These are phyloP conservation scores for Diplodia mutila DNA, from an alignment of 2,329 filamentous ascomycete genomes.

Conservation along the genomic window DNA sequence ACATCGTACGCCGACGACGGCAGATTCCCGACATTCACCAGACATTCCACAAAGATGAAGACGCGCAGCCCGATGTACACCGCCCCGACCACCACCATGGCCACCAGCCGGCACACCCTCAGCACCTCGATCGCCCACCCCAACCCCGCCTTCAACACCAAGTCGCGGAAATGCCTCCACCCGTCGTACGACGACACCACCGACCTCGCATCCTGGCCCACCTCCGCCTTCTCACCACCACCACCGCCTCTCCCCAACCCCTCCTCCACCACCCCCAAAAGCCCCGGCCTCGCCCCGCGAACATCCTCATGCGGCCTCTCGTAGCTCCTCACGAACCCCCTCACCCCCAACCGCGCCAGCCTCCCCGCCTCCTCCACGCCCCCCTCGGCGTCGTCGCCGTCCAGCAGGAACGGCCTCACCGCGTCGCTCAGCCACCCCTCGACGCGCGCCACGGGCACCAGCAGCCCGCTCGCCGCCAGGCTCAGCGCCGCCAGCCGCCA, in stretches of 20 bases:
- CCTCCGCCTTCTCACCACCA: background rate
- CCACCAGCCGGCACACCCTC: slow-evolving; percentile 33
- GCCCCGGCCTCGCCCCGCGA: background rate
- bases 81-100: slow-evolving; percentile 29
- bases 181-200: background rate
- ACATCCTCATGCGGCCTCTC: background rate
- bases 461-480: slow-evolving; percentile 26
- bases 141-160: background rate
- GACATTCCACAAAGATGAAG: slow-evolving; percentile 32
- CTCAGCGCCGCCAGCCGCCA: slow-evolving; percentile 26
- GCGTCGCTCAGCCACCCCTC: background rate
- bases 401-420: slow-evolving; percentile 31
- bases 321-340: background rate
- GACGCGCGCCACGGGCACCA: slow-evolving; percentile 8
- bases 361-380: background rate
- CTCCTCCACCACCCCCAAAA: background rate
- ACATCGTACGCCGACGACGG: slow-evolving; percentile 29
- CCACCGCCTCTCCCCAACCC: background rate
- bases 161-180: background rate
- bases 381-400: background rate
- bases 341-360: background rate
- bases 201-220: background rate
- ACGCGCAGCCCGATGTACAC: slow-evolving; percentile 27
- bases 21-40: slow-evolving; percentile 30
- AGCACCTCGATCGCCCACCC: slow-evolving; percentile 6